Evolutionary conservation across 2,329 filamentous ascomycete genomes (phyloP), one percentile per base, ranked within the genome.

Genomic region (Fusarium decemcellulare): DNA sequence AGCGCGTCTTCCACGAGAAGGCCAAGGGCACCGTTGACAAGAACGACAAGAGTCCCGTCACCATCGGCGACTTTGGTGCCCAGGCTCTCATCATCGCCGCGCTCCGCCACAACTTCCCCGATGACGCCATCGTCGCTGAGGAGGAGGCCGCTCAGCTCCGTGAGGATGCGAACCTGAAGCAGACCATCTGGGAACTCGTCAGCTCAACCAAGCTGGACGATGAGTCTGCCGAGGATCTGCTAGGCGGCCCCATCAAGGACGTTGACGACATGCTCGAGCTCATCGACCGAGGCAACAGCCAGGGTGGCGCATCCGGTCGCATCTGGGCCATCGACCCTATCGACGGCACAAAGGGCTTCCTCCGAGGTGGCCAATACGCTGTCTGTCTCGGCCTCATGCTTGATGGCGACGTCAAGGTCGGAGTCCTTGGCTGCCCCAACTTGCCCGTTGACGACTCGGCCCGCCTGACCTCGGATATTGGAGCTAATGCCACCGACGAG

Each of bases 291-390:
- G 91, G 91, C 43, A 88, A 88, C 77, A 93, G 91, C 81, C 82
- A 87, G 61, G 94, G 94, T 64, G 94, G 94, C 30, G 80, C 83
- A 65, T 86, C 84, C 70, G 94, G 94, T 67, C 87, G 96, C 72
- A 93, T 98, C 80, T 99, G 96, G 96, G 93, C 95, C 42, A 90
- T 99, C 61, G 96, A 99, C 81, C 96, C 96, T 63, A 98, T 99
- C 68, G 96, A 99, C 81, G 96, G 96, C 71, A 99, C 96, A 57
- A 97, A 98, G 84, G 97, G 96, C 32, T 99, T 99, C 84, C 85
- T 99, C 65, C 90, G 97, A 67, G 96, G 96, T 56, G 97, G 95
- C 40, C 96, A 99, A 84, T 99, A 99, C 79, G 97, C 96, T 59
- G 94, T 99, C 57, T 98, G 95, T 78, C 88, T 99, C 6, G 96